These are phyloP conservation scores for Gracilariopsis chorda DNA, from an alignment of 23 red algal species.

Conservation along the genomic window DNA sequence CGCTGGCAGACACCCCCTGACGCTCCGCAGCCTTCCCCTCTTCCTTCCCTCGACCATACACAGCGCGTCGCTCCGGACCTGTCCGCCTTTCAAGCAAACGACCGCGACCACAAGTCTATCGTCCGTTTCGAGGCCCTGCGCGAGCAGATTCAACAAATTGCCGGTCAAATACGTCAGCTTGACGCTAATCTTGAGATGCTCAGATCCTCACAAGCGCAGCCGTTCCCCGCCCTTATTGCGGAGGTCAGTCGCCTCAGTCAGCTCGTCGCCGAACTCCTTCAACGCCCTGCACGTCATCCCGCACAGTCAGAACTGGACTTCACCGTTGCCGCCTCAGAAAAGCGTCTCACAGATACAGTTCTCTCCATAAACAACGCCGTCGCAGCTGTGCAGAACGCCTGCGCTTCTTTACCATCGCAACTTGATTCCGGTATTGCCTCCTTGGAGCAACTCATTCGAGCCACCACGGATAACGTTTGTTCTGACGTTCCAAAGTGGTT, in stretches of 20 bases:
- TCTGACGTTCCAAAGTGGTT: constrained; percentile 7
- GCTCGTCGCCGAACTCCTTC: background rate
- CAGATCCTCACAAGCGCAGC: background rate
- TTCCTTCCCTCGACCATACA: background rate
- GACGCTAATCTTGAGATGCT: background rate
- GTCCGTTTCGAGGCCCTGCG: background rate
- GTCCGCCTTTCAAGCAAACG: background rate
- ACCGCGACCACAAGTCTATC: background rate
- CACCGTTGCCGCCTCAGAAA: background rate
- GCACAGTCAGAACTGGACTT: background rate
- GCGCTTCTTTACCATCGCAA: background rate
- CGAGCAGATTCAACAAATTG: background rate
- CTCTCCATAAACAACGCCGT: background rate
- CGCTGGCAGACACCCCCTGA: background rate
- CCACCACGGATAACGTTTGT: background rate
- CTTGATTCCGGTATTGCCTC: background rate
- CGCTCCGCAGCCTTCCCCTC: background rate
- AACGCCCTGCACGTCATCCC: background rate
- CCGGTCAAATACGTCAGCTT: background rate
- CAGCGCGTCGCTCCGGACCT: background rate
- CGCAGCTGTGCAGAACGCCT: background rate
- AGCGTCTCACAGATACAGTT: background rate
- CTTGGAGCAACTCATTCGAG: background rate
- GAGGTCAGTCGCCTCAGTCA: constrained; percentile 4
- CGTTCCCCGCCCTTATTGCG: background rate